A percentile compares a stretch with the other conserved stretches of the same genome.
Evolutionary conservation across 495 filamentous ascomycete genomes (phyloP).

Genomic region (Aspergillus incahuasiensis): DNA sequence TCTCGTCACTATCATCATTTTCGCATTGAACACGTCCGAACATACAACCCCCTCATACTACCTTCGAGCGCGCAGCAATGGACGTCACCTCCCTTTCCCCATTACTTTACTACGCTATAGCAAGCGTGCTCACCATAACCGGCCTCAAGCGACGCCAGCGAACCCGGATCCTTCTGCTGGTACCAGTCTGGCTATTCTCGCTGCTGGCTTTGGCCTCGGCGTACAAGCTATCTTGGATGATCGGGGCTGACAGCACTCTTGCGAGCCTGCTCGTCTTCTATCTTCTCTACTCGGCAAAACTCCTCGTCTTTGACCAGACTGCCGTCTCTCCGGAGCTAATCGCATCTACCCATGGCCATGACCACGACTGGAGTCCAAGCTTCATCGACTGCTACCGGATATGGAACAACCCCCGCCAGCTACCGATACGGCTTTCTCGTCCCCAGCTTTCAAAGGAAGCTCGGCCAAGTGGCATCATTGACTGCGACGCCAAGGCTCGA

Average conservation of each 20-base stretch:
- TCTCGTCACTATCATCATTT: too few species aligned
- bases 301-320: not conserved
- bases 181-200: not conserved
- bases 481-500: too few species aligned
- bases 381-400: not conserved
- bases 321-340: not conserved
- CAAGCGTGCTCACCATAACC: not conserved
- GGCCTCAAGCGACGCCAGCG: not conserved
- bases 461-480: too few species aligned
- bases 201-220: not conserved
- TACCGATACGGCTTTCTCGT: not conserved
- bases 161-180: not conserved
- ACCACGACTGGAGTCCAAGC: not conserved
- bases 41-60: too few species aligned
- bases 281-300: not conserved
- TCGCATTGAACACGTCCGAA: too few species aligned
- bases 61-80: too few species aligned
- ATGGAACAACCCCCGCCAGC: not conserved
- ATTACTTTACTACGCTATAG: not conserved
- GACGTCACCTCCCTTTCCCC: not conserved
- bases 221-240: not conserved
- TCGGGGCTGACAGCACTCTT: not conserved
- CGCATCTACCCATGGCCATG: too few species aligned
- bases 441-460: too few species aligned
- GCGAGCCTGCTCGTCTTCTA: not conserved